These are phyloP conservation scores for Backusella mclennaniae DNA, from an alignment of 192 early-diverging fungal genomes.

Conservation along the genomic window DNA sequence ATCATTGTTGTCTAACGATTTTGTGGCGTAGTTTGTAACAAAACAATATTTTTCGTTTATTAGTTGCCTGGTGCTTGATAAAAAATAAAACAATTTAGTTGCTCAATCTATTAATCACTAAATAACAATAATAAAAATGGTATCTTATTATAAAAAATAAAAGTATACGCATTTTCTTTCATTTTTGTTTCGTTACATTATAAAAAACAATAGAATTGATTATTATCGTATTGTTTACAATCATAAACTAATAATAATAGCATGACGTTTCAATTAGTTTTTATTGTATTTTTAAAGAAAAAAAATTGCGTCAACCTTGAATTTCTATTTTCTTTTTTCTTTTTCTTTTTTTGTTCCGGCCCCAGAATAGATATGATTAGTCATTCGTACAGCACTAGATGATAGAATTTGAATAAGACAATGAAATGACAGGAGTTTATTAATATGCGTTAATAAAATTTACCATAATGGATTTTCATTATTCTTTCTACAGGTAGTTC, in stretches of 20 bases:
- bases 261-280: not conserved
- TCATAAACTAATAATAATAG: not conserved
- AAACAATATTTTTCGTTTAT: not conserved
- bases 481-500: not conserved
- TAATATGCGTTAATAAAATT: too few species aligned
- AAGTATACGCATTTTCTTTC: not conserved
- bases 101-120: not conserved
- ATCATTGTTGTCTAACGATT: not conserved
- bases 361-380: not conserved
- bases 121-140: not conserved
- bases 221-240: not conserved
- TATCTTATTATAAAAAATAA: not conserved
- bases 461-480: not conserved
- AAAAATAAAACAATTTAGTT: not conserved
- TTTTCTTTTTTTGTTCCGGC: not conserved
- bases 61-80: not conserved
- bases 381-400: not conserved
- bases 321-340: not conserved
- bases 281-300: not conserved
- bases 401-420: not conserved
- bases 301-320: not conserved
- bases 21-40: not conserved
- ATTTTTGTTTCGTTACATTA: not conserved
- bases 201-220: not conserved
- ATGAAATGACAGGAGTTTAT: not conserved